Evolutionary conservation across 768 basidiomycete genomes (phyloP).

Genomic region (Podaxis sp.): DNA sequence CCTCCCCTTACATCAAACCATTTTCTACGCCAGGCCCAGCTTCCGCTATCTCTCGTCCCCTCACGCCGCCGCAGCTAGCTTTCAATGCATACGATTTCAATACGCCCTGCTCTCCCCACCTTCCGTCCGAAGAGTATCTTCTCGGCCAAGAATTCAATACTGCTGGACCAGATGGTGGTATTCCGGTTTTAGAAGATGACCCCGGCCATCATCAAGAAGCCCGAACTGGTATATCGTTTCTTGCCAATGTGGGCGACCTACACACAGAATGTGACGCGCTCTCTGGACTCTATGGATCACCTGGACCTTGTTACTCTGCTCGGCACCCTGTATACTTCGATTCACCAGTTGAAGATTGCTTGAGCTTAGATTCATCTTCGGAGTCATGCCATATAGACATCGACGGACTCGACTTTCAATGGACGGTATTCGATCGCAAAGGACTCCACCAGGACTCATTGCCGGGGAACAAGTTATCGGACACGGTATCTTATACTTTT

Average conservation of each 20-base stretch:
- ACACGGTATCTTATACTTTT: neutral
- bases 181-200: neutral
- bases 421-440: conserved; percentile 50
- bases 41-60: conserved; percentile 8
- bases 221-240: neutral
- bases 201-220: neutral
- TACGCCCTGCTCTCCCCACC: neutral
- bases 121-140: too few relatives aligned
- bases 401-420: conserved; percentile 50
- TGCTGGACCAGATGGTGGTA: neutral
- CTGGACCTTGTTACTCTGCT: conserved; percentile 42
- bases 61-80: neutral
- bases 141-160: neutral
- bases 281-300: conserved; percentile 40
- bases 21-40: conserved; percentile 22
- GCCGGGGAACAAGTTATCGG: neutral
- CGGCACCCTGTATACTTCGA: conserved; percentile 47
- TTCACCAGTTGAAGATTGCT: conserved; percentile 51
- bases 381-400: conserved; percentile 37
- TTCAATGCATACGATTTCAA: neutral
- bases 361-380: conserved; percentile 35
- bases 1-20: neutral
- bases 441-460: neutral
- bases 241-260: neutral
- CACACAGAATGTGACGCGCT: conserved; percentile 11